Evolutionary conservation across 139 green algal genomes (phyloP).

Genomic region (Chlamydomonas sphaeroides): DNA sequence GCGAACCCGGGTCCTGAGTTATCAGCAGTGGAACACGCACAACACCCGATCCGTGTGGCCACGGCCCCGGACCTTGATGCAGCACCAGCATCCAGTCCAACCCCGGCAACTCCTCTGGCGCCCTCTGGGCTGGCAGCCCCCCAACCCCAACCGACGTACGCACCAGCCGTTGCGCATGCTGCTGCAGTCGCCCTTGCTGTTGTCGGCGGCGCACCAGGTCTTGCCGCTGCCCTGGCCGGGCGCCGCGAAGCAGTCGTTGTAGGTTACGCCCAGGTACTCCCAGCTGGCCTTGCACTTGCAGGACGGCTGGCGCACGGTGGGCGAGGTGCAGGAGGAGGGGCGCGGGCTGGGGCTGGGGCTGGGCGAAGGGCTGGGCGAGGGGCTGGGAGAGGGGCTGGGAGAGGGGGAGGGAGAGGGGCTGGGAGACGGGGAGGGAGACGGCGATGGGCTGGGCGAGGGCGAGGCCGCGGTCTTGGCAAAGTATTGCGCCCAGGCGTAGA

Average conservation of each 20-base stretch:
- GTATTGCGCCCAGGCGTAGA: constrained; percentile 12
- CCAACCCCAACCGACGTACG: too few species aligned
- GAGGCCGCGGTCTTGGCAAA: not conserved
- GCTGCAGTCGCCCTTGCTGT: not conserved
- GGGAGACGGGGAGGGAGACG: not conserved
- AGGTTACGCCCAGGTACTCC: not conserved
- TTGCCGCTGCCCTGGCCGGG: not conserved
- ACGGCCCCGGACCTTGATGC: too few species aligned
- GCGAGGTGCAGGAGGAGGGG: not conserved
- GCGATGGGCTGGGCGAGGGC: too few species aligned
- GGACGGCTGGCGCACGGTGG: not conserved
- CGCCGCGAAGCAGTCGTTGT: not conserved
- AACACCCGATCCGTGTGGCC: too few species aligned
- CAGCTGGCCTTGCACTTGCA: not conserved
- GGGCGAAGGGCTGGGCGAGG: not conserved
- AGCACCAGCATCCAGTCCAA: too few species aligned
- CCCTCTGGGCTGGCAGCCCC: too few species aligned
- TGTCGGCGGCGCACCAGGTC: not conserved
- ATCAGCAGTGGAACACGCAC: too few species aligned
- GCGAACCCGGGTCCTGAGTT: too few species aligned
- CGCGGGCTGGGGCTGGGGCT: not conserved
- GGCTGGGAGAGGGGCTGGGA: not conserved
- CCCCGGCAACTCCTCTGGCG: too few species aligned
- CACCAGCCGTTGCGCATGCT: constrained; percentile 6
- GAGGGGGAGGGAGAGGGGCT: not conserved